These are phyloP conservation scores for Benincasa hispida DNA, from an alignment of 306 rosid species.

Conservation along the genomic window DNA sequence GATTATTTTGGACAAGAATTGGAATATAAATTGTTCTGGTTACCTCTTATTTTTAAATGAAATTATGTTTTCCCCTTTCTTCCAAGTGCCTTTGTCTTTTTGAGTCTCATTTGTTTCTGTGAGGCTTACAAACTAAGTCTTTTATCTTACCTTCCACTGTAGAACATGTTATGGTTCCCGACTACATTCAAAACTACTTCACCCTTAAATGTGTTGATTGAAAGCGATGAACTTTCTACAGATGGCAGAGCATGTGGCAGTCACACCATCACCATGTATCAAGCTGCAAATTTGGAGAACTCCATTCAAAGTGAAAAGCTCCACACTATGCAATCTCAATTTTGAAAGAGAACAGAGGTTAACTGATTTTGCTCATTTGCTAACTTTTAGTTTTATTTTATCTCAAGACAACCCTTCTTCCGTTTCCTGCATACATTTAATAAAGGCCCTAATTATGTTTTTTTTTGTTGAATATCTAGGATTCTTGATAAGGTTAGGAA, in stretches of 20 bases:
- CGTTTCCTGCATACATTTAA: not conserved
- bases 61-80: not conserved
- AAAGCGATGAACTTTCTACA: not conserved
- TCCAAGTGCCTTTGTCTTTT: not conserved
- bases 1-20: not conserved
- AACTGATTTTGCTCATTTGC: not conserved
- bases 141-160: not conserved
- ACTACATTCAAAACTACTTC: not conserved
- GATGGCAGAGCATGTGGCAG: constrained; percentile 65
- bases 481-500: not conserved
- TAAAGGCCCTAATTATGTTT: constrained; percentile 2
- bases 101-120: not conserved
- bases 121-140: not conserved
- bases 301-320: constrained; percentile 12
- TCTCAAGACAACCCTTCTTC: not conserved
- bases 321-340: constrained; percentile 11
- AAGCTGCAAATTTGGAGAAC: constrained; percentile 35
- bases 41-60: not conserved
- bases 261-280: constrained; percentile 36
- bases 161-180: not conserved
- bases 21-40: not conserved
- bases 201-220: not conserved
- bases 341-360: constrained; percentile 34
- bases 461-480: not conserved
- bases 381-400: not conserved